phyloP scores from a whole-genome alignment of 805 yeast genomes.

The Metschnikowia cubensis region DNA sequence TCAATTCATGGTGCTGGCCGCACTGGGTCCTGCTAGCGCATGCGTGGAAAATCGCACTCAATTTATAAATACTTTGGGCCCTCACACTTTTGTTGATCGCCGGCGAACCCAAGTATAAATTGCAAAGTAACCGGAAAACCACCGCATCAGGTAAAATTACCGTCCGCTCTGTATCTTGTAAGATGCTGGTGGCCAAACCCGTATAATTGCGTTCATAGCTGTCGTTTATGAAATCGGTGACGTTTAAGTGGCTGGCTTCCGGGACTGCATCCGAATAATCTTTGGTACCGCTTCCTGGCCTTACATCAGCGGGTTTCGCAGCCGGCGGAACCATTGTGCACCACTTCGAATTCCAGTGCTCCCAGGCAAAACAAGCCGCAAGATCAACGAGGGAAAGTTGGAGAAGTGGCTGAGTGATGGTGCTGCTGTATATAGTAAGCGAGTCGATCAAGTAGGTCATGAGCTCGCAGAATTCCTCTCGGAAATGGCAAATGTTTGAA shows the following conservation, averaged over 20 bases:
- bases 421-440: conserved; percentile 4
- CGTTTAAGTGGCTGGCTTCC: neutral
- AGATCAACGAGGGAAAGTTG: conserved; percentile 13
- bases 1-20: conserved; percentile 10
- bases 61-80: conserved; percentile 7
- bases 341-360: conserved; percentile 15
- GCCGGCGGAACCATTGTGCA: conserved; percentile 4
- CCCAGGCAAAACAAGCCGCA: conserved; percentile 13
- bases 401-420: conserved; percentile 7
- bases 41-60: conserved; percentile 11
- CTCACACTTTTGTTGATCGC: conserved; percentile 10
- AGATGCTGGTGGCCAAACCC: neutral
- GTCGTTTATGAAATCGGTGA: neutral
- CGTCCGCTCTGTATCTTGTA: neutral
- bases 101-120: conserved; percentile 14
- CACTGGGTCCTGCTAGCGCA: conserved; percentile 13
- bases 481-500: conserved; percentile 11
- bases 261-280: neutral
- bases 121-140: conserved; percentile 15
- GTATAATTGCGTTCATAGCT: conserved; percentile 1
- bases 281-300: too few species aligned
- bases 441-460: conserved; percentile 11
- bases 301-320: conserved; percentile 3
- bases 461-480: conserved; percentile 9
- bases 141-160: conserved; percentile 5